These are phyloP conservation scores for Corymbia calophylla DNA, from an alignment of 441 rosid species.

Conservation along the genomic window DNA sequence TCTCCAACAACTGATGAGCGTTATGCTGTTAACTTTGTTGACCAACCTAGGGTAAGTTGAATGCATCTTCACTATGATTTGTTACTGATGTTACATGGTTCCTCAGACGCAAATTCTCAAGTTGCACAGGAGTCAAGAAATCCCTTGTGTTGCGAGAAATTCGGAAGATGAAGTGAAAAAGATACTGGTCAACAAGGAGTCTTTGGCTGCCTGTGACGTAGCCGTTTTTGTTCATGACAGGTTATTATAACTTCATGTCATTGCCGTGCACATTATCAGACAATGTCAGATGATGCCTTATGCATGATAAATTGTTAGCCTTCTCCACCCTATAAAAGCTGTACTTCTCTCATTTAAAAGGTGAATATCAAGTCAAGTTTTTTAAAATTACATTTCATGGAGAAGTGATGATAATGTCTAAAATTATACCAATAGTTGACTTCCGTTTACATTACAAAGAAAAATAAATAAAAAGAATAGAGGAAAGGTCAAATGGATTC, in stretches of 20 bases:
- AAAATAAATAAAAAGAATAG: not conserved
- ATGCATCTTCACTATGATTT: not conserved
- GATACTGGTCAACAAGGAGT: conserved; percentile 58
- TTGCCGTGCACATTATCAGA: not conserved
- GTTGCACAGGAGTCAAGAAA: conserved; percentile 52
- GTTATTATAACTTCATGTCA: conserved; percentile 12
- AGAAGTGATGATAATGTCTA: not conserved
- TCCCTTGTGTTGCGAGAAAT: conserved; percentile 76
- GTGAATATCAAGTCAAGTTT: not conserved
- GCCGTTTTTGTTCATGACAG: conserved; percentile 87
- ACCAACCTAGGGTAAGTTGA: conserved; percentile 54
- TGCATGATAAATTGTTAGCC: not conserved
- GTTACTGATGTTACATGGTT: not conserved
- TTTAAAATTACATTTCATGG: not conserved
- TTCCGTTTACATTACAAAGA: not conserved
- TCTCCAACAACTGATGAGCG: conserved; percentile 42
- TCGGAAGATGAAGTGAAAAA: conserved; percentile 58
- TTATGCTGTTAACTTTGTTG: conserved; percentile 72
- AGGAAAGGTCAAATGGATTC: not conserved
- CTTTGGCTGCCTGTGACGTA: conserved; percentile 75
- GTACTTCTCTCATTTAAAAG: not conserved
- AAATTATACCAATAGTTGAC: not conserved
- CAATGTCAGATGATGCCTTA: not conserved
- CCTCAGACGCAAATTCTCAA: not conserved
- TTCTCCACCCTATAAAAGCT: not conserved